Evolutionary conservation across 176 grass and related monocot species (phyloP), one percentile per base, ranked within the genome.

Genomic region (Ananas comosus): DNA sequence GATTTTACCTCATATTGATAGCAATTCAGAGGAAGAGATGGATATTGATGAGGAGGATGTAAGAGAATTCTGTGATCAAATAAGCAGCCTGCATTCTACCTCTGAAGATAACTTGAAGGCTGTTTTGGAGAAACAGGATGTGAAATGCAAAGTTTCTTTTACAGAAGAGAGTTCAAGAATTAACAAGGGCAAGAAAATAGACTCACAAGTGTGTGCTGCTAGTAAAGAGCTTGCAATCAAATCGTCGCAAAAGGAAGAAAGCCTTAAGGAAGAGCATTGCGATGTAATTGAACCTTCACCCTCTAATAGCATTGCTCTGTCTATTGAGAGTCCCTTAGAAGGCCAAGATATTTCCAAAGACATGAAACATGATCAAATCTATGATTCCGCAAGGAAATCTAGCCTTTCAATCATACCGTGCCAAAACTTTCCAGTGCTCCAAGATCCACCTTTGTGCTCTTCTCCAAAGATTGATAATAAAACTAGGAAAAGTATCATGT

Each of bases 41-140:
- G 89, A 88, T 63, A 79, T 83, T 25, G 84, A 88, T 74, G 94
- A 93, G 76, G 82, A 88, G 19, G 94, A 99, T 75, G 86, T 99
- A 12, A 83, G 78, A 48, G 80, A 93, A 78, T 70, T 99, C 13
- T 78, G 75, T 59, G 74, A 82, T 69, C 87, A 90, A 73, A 83
- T 99, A 51, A 87, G 69, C 74, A 99, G 78, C 47, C 77, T 93
- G 66, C 84, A 87, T 24, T 87, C 86, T 57, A 90, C 93, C 77
- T 75, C 83, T 81, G 93, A 87, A 75, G 83, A 83, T 78, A 90
- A 76, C 9, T 78, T 87, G 29, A 83, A 92, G 25, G 79, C 88
- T 69, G 78, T 74, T 24, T 70, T 81, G 78, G 83, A 91, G 51
- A 81, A 72, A 0, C 74, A 91, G 64, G 79, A 73, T 82, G 28